Evolutionary conservation across 331 rosid species (phyloP).

Genomic region (Pyrus hybrid): DNA sequence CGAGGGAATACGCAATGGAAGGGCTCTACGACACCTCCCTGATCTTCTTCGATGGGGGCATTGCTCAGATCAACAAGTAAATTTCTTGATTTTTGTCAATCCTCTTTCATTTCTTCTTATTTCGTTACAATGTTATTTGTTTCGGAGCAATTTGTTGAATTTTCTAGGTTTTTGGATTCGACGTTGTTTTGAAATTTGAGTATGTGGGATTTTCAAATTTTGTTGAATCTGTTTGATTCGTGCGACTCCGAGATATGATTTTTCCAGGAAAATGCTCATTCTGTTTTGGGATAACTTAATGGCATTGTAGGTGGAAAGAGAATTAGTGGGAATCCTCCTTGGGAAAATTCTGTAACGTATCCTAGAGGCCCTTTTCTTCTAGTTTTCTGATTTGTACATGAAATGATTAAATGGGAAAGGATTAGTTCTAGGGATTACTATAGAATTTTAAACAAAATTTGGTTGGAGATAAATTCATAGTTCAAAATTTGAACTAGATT

Average conservation of each 20-base stretch:
- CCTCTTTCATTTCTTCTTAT: neutral
- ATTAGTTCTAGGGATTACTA: neutral
- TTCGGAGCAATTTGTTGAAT: neutral
- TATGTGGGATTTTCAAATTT: neutral
- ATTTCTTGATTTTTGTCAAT: neutral
- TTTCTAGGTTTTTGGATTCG: constrained; percentile 2
- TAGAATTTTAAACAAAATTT: neutral
- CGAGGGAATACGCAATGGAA: constrained; percentile 86
- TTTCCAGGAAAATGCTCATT: neutral
- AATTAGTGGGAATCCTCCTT: neutral
- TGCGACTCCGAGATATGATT: neutral
- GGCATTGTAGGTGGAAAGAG: neutral
- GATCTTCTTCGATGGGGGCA: constrained; percentile 92
- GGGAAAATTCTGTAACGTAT: neutral
- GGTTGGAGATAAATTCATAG: neutral
- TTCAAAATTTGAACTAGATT: neutral
- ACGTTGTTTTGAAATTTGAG: neutral
- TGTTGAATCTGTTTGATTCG: neutral
- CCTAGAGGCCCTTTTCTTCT: neutral
- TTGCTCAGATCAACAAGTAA: constrained; percentile 96
- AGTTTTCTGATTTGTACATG: neutral
- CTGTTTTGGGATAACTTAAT: neutral
- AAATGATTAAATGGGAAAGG: neutral
- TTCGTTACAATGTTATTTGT: neutral
- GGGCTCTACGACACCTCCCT: constrained; percentile 91